phyloP scores from a whole-genome alignment of 2,329 filamentous ascomycete genomes.

The Sordariomycetes sp. region DNA sequence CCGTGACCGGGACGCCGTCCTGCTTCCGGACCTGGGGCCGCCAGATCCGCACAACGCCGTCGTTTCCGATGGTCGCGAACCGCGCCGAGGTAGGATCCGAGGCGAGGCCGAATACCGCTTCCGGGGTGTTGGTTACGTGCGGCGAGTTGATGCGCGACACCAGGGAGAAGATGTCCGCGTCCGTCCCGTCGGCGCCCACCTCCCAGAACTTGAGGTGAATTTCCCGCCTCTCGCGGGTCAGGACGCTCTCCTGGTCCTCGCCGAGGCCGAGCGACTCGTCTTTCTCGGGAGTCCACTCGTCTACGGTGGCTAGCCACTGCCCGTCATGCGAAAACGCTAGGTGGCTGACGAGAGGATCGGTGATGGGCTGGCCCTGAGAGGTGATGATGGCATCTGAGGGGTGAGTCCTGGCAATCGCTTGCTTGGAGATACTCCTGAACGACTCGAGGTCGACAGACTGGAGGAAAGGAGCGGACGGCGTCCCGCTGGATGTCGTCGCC shows the following conservation, averaged over 20 bases:
- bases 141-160: slow-evolving; percentile 75
- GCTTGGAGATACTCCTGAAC: slow-evolving; percentile 66
- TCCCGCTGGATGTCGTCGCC: slow-evolving; percentile 33
- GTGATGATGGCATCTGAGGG: slow-evolving; percentile 69
- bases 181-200: slow-evolving; percentile 38
- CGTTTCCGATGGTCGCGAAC: slow-evolving; percentile 77
- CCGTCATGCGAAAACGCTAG: slow-evolving; percentile 70
- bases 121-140: slow-evolving; percentile 45
- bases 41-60: slow-evolving; percentile 72
- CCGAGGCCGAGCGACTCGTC: slow-evolving; percentile 45
- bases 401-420: slow-evolving; percentile 81
- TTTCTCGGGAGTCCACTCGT: slow-evolving; percentile 72
- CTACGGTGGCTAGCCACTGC: slow-evolving; percentile 79
- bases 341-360: slow-evolving; percentile 65
- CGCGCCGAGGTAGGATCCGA: slow-evolving; percentile 54
- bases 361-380: slow-evolving; percentile 55
- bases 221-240: slow-evolving; percentile 46
- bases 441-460: slow-evolving; percentile 81
- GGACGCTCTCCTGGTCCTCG: slow-evolving; percentile 21
- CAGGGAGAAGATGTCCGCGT: slow-evolving; percentile 49
- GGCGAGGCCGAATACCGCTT: slow-evolving; percentile 58
- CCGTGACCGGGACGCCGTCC: slow-evolving; percentile 52
- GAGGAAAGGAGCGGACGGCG: slow-evolving; percentile 43
- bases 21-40: slow-evolving; percentile 55
- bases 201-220: slow-evolving; percentile 87